phyloP scores from a whole-genome alignment of 345 rosid genomes.

The Passiflora organensis region DNA sequence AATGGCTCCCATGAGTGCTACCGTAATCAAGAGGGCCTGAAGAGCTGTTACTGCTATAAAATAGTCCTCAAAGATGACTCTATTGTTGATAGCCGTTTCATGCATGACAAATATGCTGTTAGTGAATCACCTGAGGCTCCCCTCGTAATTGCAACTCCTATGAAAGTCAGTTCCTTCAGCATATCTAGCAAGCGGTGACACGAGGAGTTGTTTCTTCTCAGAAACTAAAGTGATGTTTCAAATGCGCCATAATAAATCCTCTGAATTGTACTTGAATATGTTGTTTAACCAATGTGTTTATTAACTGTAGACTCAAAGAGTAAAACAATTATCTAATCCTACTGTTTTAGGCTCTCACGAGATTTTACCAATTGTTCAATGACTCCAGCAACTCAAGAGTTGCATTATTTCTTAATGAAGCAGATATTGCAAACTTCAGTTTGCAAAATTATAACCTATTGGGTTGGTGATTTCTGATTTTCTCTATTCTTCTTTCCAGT shows the following conservation, averaged over 20 bases:
- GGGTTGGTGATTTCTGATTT: background rate
- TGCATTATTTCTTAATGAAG: slow-evolving; percentile 5
- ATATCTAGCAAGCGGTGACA: slow-evolving; percentile 72
- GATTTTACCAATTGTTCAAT: background rate
- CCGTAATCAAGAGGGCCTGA: slow-evolving; percentile 64
- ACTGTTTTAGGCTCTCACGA: slow-evolving; percentile 7
- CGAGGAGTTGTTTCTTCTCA: background rate
- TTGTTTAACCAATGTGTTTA: slow-evolving; percentile 3
- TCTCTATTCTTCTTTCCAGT: background rate
- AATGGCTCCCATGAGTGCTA: slow-evolving; percentile 76
- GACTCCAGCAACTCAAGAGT: slow-evolving; percentile 1
- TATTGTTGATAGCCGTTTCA: slow-evolving; percentile 91
- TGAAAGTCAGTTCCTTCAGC: slow-evolving; percentile 98
- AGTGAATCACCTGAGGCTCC: slow-evolving; percentile 96
- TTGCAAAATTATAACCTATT: background rate
- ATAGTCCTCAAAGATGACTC: slow-evolving; percentile 86
- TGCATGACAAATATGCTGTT: slow-evolving; percentile 93
- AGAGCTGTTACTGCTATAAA: slow-evolving; percentile 90
- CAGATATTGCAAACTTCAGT: background rate
- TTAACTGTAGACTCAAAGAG: slow-evolving; percentile 1
- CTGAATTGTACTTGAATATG: slow-evolving; percentile 5
- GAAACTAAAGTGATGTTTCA: slow-evolving; percentile 2
- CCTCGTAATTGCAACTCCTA: slow-evolving; percentile 86
- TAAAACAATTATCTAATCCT: slow-evolving; percentile 8
- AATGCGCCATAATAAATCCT: slow-evolving; percentile 10